Base-by-base conservation (phyloP, 2,329 filamentous ascomycete genomes). In the Arthrobotrys musiformis region DNA sequence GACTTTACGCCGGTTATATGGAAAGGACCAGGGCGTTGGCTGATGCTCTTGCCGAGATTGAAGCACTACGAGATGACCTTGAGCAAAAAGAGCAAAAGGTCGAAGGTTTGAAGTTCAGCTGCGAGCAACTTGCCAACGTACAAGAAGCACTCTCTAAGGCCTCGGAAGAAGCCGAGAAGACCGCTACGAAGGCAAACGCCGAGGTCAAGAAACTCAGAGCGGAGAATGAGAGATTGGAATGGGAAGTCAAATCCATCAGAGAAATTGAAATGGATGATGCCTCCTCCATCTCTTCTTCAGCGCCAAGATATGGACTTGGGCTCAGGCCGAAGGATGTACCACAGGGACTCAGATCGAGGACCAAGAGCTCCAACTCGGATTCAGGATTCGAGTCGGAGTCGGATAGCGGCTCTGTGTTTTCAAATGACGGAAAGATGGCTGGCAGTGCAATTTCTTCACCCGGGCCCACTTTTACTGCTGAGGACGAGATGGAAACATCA, bases 341-440 rank as follows among this genome's bases (percentile, higher is more conserved):
- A 22, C 54, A 58, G 54, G 54, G 54, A n/a, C 8, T 33, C 24
- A 44, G 60, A 19, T 28, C 58, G 42, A 44, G 64, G 35, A 76
- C 72, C 19, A 76, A 76, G 60, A 76, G 72, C 50, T 76, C 72
- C 40, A 76, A 76, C 58, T 76, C 72, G 64, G 72, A 76, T 76
- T 76, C 72, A 15, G 72, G 72, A 76, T 76, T 76, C 58, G 72
- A 76, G 58, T 64, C 54, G 24, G 72, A 76, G 40, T 56, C 54
- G 4, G 72, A 76, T 52, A 76, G 66, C 44, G 72, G 58, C 15
- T 76, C 72, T 3, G 60, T 76, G n/a, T 76, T 70, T 28, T 76
- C 72, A 7, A 67, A 70, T 19, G 72, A 76, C n/a, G 30, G 30
- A 1, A 60, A 61, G 40, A 40, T 61, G 46, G 48, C 19, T n/a